phyloP scores from a whole-genome alignment of 2,329 filamentous ascomycete species.

The Ploettnerulaceae sp. region DNA sequence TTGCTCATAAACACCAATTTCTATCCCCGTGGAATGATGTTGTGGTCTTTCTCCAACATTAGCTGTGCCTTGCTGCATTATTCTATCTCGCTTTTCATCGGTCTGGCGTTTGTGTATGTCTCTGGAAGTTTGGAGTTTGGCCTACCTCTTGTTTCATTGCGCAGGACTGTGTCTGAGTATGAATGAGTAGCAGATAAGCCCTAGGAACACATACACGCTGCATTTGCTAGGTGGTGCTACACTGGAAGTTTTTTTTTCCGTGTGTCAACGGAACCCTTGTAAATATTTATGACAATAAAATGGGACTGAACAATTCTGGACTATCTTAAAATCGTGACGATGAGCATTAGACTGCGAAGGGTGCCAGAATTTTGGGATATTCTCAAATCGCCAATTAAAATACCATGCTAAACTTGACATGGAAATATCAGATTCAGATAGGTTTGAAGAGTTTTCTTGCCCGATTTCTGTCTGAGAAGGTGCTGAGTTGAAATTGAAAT shows the following conservation, averaged over 20 bases:
- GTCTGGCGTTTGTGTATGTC: conserved; percentile 25
- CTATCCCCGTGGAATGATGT: conserved; percentile 16
- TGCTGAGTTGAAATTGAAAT: too few species aligned
- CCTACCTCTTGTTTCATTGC: conserved; percentile 19
- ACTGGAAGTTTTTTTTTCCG: conserved; percentile 9
- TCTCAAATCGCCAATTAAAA: too few species aligned
- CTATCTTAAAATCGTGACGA: background rate
- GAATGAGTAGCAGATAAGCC: conserved; percentile 14
- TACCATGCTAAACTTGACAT: too few species aligned
- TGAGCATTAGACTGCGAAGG: background rate
- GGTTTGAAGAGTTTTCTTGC: too few species aligned
- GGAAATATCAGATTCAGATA: too few species aligned
- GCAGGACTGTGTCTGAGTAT: conserved; percentile 21
- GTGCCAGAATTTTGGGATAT: background rate
- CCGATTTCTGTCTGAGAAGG: too few species aligned
- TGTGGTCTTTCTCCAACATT: conserved; percentile 19
- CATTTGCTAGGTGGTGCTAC: conserved; percentile 11
- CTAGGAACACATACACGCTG: conserved; percentile 2
- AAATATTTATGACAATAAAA: conserved; percentile 24
- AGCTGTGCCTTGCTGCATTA: conserved; percentile 23
- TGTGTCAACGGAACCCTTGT: conserved; percentile 17
- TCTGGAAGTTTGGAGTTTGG: conserved; percentile 28
- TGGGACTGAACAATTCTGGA: conserved; percentile 2
- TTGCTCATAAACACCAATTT: conserved; percentile 19
- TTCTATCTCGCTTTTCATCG: conserved; percentile 23